phyloP scores from a whole-genome alignment of 768 basidiomycete genomes.

The Boletus rex-veris region DNA sequence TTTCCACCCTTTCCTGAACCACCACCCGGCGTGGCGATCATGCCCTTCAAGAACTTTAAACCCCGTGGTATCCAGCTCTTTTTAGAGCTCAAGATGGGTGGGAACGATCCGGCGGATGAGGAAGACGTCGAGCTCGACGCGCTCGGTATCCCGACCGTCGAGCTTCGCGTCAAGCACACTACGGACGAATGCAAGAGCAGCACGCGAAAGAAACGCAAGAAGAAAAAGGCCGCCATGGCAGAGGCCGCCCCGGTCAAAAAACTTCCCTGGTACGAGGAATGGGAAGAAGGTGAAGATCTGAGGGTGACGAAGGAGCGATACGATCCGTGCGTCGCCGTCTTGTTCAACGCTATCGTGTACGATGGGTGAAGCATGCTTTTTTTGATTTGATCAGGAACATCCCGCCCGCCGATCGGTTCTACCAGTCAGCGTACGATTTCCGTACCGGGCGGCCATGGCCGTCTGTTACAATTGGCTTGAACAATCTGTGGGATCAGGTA shows the following conservation, averaged over 20 bases:
- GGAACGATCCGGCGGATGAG: slow-evolving; percentile 30
- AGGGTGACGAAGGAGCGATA: slow-evolving; percentile 40
- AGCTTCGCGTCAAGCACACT: slow-evolving; percentile 48
- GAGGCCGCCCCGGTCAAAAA: slow-evolving; percentile 23
- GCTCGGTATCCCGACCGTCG: slow-evolving; percentile 62
- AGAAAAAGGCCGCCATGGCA: slow-evolving; percentile 24
- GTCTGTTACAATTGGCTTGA: slow-evolving; percentile 27
- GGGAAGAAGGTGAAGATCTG: slow-evolving; percentile 59
- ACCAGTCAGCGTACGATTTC: slow-evolving; percentile 59
- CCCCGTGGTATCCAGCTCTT: slow-evolving; percentile 56
- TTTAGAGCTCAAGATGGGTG: slow-evolving; percentile 32
- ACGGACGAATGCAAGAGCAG: slow-evolving; percentile 57
- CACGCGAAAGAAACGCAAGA: slow-evolving; percentile 49
- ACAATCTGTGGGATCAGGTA: slow-evolving; percentile 66
- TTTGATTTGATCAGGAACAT: slow-evolving; percentile 34
- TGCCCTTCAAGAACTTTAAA: slow-evolving; percentile 55
- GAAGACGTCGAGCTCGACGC: slow-evolving; percentile 63
- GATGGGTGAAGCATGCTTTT: background rate
- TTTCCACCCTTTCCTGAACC: slow-evolving; percentile 49
- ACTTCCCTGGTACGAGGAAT: slow-evolving; percentile 64
- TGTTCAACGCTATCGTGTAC: too few species aligned
- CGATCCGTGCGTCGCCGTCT: slow-evolving; percentile 44
- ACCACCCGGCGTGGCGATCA: slow-evolving; percentile 45
- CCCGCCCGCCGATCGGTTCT: slow-evolving; percentile 51
- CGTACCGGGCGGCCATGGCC: slow-evolving; percentile 40